Percentiles rank a stretch among this genome's conserved stretches.
phyloP scores from a whole-genome alignment of 306 rosid genomes.

The Casuarina cunninghamiana region DNA sequence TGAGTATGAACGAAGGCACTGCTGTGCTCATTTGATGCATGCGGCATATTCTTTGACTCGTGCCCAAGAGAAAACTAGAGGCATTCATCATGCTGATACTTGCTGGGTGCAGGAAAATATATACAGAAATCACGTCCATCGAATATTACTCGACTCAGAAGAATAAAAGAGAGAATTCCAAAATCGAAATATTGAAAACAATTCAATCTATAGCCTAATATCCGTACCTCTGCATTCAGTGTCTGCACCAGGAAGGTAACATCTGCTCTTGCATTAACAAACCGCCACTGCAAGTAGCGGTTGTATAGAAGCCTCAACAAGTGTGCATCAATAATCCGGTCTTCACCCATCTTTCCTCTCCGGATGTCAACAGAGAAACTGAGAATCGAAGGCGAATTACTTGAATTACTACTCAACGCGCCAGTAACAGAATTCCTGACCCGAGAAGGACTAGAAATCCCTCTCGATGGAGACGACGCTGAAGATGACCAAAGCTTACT shows the following conservation, averaged over 20 bases:
- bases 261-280: slow-evolving; percentile 95
- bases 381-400: slow-evolving; percentile 77
- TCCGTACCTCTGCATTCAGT: slow-evolving; percentile 81
- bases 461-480: slow-evolving; percentile 70
- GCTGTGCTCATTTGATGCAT: neutral
- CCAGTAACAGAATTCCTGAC: slow-evolving; percentile 65
- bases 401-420: slow-evolving; percentile 50
- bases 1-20: neutral
- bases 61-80: neutral
- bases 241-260: slow-evolving; percentile 85
- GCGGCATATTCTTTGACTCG: too few species aligned
- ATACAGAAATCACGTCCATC: neutral
- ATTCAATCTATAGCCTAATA: slow-evolving; percentile 4
- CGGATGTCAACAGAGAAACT: slow-evolving; percentile 88
- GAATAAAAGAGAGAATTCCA: slow-evolving; percentile 7
- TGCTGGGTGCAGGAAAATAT: neutral
- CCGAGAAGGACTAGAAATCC: slow-evolving; percentile 75
- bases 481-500: slow-evolving; percentile 78
- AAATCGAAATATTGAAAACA: slow-evolving; percentile 9
- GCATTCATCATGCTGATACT: neutral
- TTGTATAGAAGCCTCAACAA: slow-evolving; percentile 89
- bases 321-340: slow-evolving; percentile 89
- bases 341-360: slow-evolving; percentile 96
- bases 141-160: slow-evolving; percentile 6
- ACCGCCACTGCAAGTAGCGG: slow-evolving; percentile 91